Evolutionary conservation across 352 stramenopile species (phyloP).

Genomic region (Halophytophthora polymorphica): DNA sequence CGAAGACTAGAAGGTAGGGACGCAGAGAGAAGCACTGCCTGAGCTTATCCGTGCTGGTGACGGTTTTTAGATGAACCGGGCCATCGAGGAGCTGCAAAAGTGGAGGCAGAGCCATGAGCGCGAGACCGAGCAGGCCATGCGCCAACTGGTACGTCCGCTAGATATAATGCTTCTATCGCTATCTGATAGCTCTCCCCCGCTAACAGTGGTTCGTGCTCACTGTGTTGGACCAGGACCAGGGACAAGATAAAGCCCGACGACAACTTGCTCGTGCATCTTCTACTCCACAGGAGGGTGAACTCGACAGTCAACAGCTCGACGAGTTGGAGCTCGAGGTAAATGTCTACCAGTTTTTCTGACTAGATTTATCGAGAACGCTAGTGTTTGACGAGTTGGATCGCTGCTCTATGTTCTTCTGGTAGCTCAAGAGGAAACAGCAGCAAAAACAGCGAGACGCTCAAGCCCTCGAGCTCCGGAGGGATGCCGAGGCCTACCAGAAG

Average conservation of each 20-base stretch:
- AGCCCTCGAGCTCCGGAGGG: slow-evolving; percentile 18
- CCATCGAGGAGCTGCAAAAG: slow-evolving; percentile 31
- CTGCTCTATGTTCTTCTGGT: neutral
- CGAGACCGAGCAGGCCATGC: slow-evolving; percentile 21
- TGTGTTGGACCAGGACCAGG: neutral
- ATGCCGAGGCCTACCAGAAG: slow-evolving; percentile 21
- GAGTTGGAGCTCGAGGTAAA: slow-evolving; percentile 14
- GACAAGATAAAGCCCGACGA: slow-evolving; percentile 6
- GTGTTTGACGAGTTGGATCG: neutral
- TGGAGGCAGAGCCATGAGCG: slow-evolving; percentile 40
- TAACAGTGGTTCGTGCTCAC: neutral
- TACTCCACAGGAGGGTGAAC: neutral
- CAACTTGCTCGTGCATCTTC: neutral
- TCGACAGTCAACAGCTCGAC: slow-evolving; percentile 2
- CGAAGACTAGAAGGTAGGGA: too few species aligned
- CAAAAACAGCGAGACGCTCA: slow-evolving; percentile 19
- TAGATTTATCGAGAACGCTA: too few species aligned
- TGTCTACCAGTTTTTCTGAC: neutral
- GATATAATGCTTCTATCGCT: neutral
- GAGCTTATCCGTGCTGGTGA: neutral
- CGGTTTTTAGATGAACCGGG: slow-evolving; percentile 35
- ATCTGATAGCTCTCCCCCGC: neutral
- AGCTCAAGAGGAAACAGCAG: slow-evolving; percentile 21
- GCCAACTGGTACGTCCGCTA: slow-evolving; percentile 24
- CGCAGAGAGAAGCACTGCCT: neutral